Evolutionary conservation across 495 filamentous ascomycete genomes (phyloP), one percentile per base, ranked within the genome.

Genomic region (Endocarpon pusillum): DNA sequence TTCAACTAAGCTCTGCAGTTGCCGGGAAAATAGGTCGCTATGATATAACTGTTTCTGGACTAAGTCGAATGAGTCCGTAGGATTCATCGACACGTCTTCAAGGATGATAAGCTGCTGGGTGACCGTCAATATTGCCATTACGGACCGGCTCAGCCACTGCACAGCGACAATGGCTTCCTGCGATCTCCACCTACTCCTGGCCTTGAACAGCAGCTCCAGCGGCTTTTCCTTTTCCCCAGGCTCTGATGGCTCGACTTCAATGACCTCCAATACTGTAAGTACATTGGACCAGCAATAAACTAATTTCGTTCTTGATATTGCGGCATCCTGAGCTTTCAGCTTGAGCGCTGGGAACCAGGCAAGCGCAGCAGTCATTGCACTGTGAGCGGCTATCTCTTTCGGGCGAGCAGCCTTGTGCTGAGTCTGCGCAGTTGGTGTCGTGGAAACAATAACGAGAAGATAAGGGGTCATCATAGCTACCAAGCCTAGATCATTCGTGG

Each of bases 261-360:
- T 73, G 15, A 94, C 67, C 37, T 99, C 91, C 17, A 96, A 50
- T 14, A 96, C 75, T 1, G 87, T 94, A 37, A 99, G 59, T 19
- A 96, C 71, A 46, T 94, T 94, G 8, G 86, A 94, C 91, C 89
- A 99, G 48, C 83, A 93, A 54, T 96, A 99, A 1, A 81, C 85
- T n/a, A 99, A 64, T 49, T 94, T 96, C 1, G 58, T 58, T 28
- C 63, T 58, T 1, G 59, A 62, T 1, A 48, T 53, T 21, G 59
- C 54, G 19, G 49, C 51, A 32, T 79, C 74, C 25, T 71, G 66
- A 17, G 73, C 69, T 53, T 94, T 97, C 24, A 96, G 57, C 44
- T 80, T 89, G 33, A 94, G 89, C 3, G 84, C 81, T 3, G 89
- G 89, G 52, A 96, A 99, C 89, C 89, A 99, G 12, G 89, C 84